phyloP scores from a whole-genome alignment of 768 basidiomycete species.

The Trametes gibbosa region DNA sequence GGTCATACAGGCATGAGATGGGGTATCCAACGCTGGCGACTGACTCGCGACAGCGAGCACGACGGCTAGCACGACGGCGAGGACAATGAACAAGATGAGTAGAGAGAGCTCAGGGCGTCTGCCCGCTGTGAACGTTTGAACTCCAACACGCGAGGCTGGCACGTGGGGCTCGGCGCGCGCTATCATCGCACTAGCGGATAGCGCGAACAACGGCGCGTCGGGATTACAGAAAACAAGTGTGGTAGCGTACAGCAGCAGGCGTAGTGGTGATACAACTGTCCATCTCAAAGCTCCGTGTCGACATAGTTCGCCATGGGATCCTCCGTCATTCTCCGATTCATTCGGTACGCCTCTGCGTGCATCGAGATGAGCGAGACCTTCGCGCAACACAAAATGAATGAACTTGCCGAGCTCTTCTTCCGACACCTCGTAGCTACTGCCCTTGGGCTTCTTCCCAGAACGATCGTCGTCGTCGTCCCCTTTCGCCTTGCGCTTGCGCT shows the following conservation, averaged over 20 bases:
- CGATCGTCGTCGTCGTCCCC: constrained; percentile 58
- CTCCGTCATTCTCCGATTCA: constrained; percentile 67
- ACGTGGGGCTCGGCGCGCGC: constrained; percentile 14
- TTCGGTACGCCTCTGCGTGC: constrained; percentile 83
- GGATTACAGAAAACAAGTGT: constrained; percentile 14
- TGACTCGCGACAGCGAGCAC: constrained; percentile 18
- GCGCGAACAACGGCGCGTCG: neutral
- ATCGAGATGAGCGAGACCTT: constrained; percentile 14
- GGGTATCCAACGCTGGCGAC: constrained; percentile 17
- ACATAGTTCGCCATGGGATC: constrained; percentile 95
- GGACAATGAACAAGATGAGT: neutral
- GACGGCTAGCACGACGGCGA: constrained; percentile 19
- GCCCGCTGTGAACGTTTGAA: neutral
- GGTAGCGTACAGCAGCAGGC: constrained; percentile 13
- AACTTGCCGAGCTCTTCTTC: constrained; percentile 81
- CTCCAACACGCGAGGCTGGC: constrained; percentile 11
- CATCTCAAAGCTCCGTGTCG: constrained; percentile 45
- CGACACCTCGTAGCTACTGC: constrained; percentile 75
- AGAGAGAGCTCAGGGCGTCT: neutral
- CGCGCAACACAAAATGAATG: neutral
- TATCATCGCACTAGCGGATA: neutral
- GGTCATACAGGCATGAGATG: constrained; percentile 21
- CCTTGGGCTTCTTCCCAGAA: constrained; percentile 58
- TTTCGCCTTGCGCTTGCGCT: constrained; percentile 63
- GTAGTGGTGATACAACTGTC: constrained; percentile 10